phyloP scores from a whole-genome alignment of 495 filamentous ascomycete species.

The Lepidopterella palustris region DNA sequence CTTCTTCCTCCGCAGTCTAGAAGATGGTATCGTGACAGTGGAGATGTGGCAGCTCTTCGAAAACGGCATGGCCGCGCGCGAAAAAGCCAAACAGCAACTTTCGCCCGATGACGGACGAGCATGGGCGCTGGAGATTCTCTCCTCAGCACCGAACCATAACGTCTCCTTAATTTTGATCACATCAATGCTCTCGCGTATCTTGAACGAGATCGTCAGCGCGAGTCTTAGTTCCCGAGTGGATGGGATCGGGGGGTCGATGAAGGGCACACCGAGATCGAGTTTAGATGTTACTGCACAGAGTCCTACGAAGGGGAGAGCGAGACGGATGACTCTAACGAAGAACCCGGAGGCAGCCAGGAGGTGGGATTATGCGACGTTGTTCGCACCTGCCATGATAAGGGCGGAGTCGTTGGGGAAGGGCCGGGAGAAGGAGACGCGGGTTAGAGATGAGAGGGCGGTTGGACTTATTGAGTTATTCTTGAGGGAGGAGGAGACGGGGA shows the following conservation, averaged over 20 bases:
- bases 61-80: slow-evolving; percentile 47
- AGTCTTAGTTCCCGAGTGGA: too few species aligned
- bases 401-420: slow-evolving; percentile 2
- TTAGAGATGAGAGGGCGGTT: slow-evolving; percentile 22
- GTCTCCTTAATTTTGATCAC: slow-evolving; percentile 82
- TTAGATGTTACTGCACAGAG: slow-evolving; percentile 24
- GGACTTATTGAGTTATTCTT: slow-evolving; percentile 28
- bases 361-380: slow-evolving; percentile 28
- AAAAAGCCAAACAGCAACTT: slow-evolving; percentile 42
- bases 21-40: slow-evolving; percentile 66
- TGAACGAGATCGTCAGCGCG: slow-evolving; percentile 25
- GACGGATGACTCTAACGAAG: slow-evolving; percentile 26
- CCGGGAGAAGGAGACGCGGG: slow-evolving; percentile 24
- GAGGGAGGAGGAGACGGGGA: too few species aligned
- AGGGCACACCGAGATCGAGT: slow-evolving; percentile 24
- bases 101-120: slow-evolving; percentile 58
- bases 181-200: slow-evolving; percentile 54
- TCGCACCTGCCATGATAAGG: slow-evolving; percentile 25
- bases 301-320: slow-evolving; percentile 20
- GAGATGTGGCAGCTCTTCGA: slow-evolving; percentile 67
- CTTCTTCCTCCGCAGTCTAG: slow-evolving; percentile 61
- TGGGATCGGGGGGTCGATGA: too few species aligned
- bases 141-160: slow-evolving; percentile 65
- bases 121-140: slow-evolving; percentile 66
- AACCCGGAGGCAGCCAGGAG: slow-evolving; percentile 28